phyloP scores from a whole-genome alignment of 345 rosid species.

The Citrus cavaleriei region DNA sequence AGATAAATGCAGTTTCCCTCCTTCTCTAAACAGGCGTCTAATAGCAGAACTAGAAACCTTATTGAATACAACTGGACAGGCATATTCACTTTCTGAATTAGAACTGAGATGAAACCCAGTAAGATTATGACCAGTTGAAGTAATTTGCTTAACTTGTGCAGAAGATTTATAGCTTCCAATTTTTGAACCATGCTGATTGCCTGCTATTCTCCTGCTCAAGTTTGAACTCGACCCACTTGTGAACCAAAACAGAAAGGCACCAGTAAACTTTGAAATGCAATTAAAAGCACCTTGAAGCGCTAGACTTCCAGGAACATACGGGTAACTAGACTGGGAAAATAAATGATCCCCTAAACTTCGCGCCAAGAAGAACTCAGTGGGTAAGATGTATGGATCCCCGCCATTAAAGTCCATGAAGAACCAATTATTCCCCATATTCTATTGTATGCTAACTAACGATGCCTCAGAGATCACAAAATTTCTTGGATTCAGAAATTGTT shows the following conservation, averaged over 20 bases:
- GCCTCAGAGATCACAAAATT: conserved; percentile 15
- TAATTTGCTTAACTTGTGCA: conserved; percentile 27
- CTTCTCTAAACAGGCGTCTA: conserved; percentile 53
- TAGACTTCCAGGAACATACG: conserved; percentile 41
- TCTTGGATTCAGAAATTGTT: conserved; percentile 1
- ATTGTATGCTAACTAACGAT: not conserved
- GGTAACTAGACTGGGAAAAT: conserved; percentile 36
- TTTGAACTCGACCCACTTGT: conserved; percentile 44
- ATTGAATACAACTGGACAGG: conserved; percentile 30
- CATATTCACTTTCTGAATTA: conserved; percentile 25
- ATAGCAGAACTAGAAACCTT: conserved; percentile 42
- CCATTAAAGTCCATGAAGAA: conserved; percentile 47
- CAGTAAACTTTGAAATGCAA: conserved; percentile 59
- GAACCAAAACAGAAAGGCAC: conserved; percentile 53
- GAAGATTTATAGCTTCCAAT: conserved; percentile 33
- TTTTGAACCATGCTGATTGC: conserved; percentile 25
- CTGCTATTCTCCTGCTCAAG: conserved; percentile 35
- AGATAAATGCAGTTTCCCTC: conserved; percentile 48
- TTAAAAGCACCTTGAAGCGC: conserved; percentile 56
- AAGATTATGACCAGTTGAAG: conserved; percentile 26
- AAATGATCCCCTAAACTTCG: conserved; percentile 39
- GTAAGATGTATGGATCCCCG: conserved; percentile 38
- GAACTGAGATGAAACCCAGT: conserved; percentile 28
- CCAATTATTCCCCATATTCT: conserved; percentile 42
- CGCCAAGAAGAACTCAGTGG: conserved; percentile 40